These are phyloP conservation scores for Metarhizium sp. DNA, from an alignment of 2,329 filamentous ascomycete species.

Conservation along the genomic window DNA sequence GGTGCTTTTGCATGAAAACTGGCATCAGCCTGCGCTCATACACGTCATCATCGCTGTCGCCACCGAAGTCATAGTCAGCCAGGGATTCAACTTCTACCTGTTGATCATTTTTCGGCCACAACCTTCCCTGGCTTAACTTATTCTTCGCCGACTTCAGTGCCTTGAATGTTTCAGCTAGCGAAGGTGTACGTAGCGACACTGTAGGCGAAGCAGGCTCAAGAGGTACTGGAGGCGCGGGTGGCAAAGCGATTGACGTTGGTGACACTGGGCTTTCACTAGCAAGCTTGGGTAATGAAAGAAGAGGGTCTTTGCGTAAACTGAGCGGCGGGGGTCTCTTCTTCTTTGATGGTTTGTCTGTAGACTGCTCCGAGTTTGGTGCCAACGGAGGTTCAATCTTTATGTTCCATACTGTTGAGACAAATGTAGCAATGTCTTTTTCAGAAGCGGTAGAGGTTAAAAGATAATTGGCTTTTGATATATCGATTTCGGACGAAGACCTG, in stretches of 20 bases:
- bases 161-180: conserved; percentile 13
- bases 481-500: conserved; percentile 19
- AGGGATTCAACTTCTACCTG: conserved; percentile 20
- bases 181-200: conserved; percentile 6
- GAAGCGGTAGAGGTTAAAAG: conserved; percentile 46
- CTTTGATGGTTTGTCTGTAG: conserved; percentile 10
- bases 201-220: conserved; percentile 5
- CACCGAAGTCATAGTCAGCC: conserved; percentile 25
- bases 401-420: conserved; percentile 43
- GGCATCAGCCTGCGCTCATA: conserved; percentile 46
- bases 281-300: conserved; percentile 21
- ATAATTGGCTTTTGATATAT: conserved; percentile 45
- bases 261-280: conserved; percentile 13
- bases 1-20: conserved; percentile 29
- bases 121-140: conserved; percentile 18
- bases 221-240: neutral
- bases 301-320: conserved; percentile 12
- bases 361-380: conserved; percentile 30
- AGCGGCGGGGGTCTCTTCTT: conserved; percentile 17
- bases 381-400: conserved; percentile 21
- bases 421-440: conserved; percentile 41
- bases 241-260: conserved; percentile 3
- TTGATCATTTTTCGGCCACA: conserved; percentile 12
- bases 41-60: conserved; percentile 33
- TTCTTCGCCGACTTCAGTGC: conserved; percentile 21